Evolutionary conservation across 371 early-diverging fungal species (phyloP), one percentile per base, ranked within the genome.

Genomic region (Lichtheimia ramosa): DNA sequence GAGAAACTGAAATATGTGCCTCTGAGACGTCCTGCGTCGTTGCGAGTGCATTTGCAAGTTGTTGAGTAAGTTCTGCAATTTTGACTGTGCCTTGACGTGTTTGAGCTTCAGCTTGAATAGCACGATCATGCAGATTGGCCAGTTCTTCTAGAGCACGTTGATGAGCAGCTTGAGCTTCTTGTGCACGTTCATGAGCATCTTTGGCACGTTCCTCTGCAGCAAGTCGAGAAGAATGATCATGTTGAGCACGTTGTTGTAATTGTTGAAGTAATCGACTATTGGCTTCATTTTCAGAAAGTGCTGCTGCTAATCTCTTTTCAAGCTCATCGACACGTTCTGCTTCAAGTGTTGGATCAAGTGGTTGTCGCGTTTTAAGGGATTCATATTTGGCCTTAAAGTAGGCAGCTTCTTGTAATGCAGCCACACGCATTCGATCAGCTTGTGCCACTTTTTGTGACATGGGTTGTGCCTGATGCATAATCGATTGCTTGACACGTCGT

Each of bases 401-500:
- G 0, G 79, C 82, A 0, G 85, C 83, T 56, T 84, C 85, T 56
- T 84, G 85, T n/a, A 84, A 66, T 1, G 85, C 85, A 2, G 79
- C 82, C 2, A 74, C 70, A 34, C 82, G 71, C 68, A 81, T 68
- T 4, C 81, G 74, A 51, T 84, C 85, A 5, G 85, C 80, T 28
- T 79, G 77, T 16, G 60, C 69, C n/a, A 84, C 71, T 51, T 80
- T 79, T 48, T 66, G 61, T 3, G 83, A 76, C 34, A 82, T 81
- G 13, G 73, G 64, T 24, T 82, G 81, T 0, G 83, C 82, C 59
- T 86, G 83, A 13, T 81, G 79, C 0, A 66, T 69, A 27, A 86
- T 83, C 13, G 70, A 69, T 8, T 69, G 56, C 25, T 70, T 64
- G 2, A 81, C 78, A n/a, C 75, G 70, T 8, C 81, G 66, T 16